Base-by-base conservation (phyloP, 2,329 filamentous ascomycete genomes). In the Niveomyces coronatus region DNA sequence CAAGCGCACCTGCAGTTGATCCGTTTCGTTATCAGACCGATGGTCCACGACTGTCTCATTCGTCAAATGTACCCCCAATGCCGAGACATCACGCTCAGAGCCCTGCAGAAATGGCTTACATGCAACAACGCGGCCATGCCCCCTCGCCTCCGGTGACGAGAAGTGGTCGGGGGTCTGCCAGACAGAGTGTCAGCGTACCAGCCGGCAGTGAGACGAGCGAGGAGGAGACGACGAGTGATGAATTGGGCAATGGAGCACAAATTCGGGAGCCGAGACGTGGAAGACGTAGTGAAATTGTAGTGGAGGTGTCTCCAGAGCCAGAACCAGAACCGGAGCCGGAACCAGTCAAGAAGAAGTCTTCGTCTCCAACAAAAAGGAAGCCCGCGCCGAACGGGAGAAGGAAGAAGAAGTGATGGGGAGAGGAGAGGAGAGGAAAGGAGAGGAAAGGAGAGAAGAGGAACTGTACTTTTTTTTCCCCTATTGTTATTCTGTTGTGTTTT, bases 21-120 rank as follows among this genome's bases (percentile, higher is more conserved):
- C 70, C 71, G 4, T 75, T 76, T 42, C 62, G 64, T 44, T 76
- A 67, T 49, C 69, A 74, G 54, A 68, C 65, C 4, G 58, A 56
- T 16, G 67, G 64, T 10, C 51, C 67, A 24, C 63, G 61, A 22
- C 54, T 53, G 37, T 48, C 62, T 11, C 54, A 58, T 37, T 49
- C 56, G 20, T 44, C 16, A 19, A 8, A 53, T 37, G 53, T 51
- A 36, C 53, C 57, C 45, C 47, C 54, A 32, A 24, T 8, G 13
- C 23, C 59, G 31, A 59, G 60, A 46, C 58, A 62, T 36, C 56
- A 60, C 35, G 49, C 53, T 13, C 57, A 60, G 13, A 61, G 60
- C n/a, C 50, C 57, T 23, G 43, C 52, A 1, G 58, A 60, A 5
- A 31, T 43, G 22, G 41, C 37, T 20, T 52, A 55, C 39, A 42